A percentile compares a stretch with the other conserved stretches of the same genome.
Conservation (phyloP, 805 yeast species). For the Yarrowia hollandica region DNA sequence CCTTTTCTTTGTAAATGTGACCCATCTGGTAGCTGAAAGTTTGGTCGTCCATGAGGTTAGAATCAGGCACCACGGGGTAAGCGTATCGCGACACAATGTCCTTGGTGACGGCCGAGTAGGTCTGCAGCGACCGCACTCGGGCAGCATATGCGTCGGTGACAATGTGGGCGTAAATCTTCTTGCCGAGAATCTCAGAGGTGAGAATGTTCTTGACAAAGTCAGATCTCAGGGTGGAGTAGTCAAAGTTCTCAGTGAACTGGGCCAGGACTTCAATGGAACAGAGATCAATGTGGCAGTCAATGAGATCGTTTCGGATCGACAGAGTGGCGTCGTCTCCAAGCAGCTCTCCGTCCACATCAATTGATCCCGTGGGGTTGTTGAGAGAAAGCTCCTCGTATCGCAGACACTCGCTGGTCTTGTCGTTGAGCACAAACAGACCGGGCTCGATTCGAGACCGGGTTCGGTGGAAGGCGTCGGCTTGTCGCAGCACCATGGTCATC, state of each 20-base stretch:
- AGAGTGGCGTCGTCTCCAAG: conserved; percentile 63
- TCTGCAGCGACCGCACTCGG: conserved; percentile 92
- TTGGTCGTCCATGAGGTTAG: conserved; percentile 69
- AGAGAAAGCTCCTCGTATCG: conserved; percentile 78
- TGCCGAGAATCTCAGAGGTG: conserved; percentile 84
- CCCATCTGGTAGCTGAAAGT: conserved; percentile 77
- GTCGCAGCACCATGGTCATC: conserved; percentile 88
- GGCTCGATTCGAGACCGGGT: conserved; percentile 80
- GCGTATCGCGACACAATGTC: conserved; percentile 91
- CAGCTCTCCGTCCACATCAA: conserved; percentile 79
- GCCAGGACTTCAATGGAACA: conserved; percentile 95
- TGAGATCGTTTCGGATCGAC: conserved; percentile 82
- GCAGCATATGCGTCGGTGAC: conserved; percentile 83
- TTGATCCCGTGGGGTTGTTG: conserved; percentile 46
- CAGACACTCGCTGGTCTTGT: conserved; percentile 69
- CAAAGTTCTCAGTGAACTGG: conserved; percentile 93
- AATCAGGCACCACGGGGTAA: conserved; percentile 87
- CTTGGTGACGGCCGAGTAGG: conserved; percentile 87
- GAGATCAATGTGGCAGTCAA: conserved; percentile 95
- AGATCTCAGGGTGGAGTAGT: conserved; percentile 79
- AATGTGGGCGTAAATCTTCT: conserved; percentile 85
- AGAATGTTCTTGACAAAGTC: conserved; percentile 91
- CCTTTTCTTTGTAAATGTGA: conserved; percentile 85
- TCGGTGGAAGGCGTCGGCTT: conserved; percentile 80
- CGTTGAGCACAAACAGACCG: conserved; percentile 80